These are phyloP conservation scores for Martiniozyma abietophila DNA, from an alignment of 805 yeast species.

Conservation along the genomic window DNA sequence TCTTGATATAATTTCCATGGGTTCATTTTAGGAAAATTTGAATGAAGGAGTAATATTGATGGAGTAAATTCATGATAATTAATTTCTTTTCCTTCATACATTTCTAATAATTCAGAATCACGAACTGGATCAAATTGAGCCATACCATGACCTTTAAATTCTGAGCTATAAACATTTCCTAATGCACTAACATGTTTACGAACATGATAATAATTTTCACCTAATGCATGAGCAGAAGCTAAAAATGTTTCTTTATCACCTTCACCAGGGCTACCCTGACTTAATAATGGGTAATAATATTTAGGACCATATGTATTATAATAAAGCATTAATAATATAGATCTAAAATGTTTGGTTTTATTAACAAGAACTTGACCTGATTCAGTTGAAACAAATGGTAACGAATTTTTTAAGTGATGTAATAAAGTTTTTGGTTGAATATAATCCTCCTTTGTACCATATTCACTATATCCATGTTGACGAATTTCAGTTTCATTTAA, in stretches of 20 bases:
- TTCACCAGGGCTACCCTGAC: constrained; percentile 70
- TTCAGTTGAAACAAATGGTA: no score
- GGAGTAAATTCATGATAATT: constrained; percentile 20
- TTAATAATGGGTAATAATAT: constrained; percentile 56
- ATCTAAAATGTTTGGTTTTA: constrained; percentile 48
- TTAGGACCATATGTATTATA: constrained; percentile 61
- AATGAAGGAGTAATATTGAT: constrained; percentile 48
- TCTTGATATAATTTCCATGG: constrained; percentile 42
- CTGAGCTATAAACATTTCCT: no score
- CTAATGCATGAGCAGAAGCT: constrained; percentile 49
- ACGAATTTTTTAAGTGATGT: constrained; percentile 50
- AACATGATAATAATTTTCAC: constrained; percentile 50
- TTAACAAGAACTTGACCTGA: constrained; percentile 61
- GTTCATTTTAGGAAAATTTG: constrained; percentile 57
- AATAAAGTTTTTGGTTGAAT: constrained; percentile 37
- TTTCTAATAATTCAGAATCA: constrained; percentile 34
- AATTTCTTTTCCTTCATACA: constrained; percentile 16
- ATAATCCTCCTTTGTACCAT: constrained; percentile 32
- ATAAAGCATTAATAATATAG: constrained; percentile 50
- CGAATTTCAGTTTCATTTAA: constrained; percentile 7
- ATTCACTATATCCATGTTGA: constrained; percentile 7
- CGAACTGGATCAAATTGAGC: constrained; percentile 63
- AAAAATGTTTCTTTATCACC: constrained; percentile 76
- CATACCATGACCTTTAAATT: constrained; percentile 67
- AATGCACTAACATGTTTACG: constrained; percentile 46